Evolutionary conservation across 345 rosid genomes (phyloP).

Genomic region (Citrus sp.): DNA sequence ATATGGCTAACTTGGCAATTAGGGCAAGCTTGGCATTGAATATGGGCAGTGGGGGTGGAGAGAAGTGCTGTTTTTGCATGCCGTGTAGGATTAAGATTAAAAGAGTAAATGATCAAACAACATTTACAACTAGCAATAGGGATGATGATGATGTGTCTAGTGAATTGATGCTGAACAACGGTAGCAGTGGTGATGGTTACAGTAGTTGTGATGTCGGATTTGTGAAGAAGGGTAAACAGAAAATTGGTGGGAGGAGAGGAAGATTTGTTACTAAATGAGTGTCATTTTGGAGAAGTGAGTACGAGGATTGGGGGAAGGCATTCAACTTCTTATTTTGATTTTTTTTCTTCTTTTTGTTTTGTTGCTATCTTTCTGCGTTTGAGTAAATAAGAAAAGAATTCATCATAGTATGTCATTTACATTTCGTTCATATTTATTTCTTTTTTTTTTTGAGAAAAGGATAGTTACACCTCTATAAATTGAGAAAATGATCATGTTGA

Average conservation of each 20-base stretch:
- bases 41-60: neutral
- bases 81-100: neutral
- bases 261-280: constrained; percentile 12
- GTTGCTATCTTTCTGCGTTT: too few relatives aligned
- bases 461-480: too few relatives aligned
- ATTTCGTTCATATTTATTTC: too few relatives aligned
- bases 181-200: neutral
- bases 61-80: neutral
- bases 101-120: neutral
- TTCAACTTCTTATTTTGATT: neutral
- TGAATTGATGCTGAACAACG: neutral
- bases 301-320: neutral
- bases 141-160: neutral
- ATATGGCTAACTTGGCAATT: constrained; percentile 56
- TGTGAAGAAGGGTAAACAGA: neutral
- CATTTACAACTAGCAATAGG: neutral
- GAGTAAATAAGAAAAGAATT: too few relatives aligned
- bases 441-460: too few relatives aligned
- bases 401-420: too few relatives aligned
- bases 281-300: constrained; percentile 17
- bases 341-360: too few relatives aligned
- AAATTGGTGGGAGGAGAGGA: neutral
- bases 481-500: too few relatives aligned
- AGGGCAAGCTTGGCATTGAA: constrained; percentile 43
- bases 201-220: neutral